A percentile compares a stretch with the other conserved stretches of the same genome.
Conservation (phyloP, 2,329 filamentous ascomycete species). For the Phoma sp. region DNA sequence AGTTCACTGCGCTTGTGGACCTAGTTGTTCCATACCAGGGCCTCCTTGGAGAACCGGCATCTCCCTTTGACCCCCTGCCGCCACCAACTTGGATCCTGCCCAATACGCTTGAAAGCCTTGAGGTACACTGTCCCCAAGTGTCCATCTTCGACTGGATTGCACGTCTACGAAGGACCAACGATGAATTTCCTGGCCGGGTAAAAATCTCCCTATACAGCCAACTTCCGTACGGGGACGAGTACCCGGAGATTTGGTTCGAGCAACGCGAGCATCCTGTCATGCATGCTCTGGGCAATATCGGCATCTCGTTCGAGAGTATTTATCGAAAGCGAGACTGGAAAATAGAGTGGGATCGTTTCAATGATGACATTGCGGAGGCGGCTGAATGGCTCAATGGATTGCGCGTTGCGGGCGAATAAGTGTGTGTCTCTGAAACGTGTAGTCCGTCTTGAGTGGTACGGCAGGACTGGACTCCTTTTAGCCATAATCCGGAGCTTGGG, state of each 20-base stretch:
- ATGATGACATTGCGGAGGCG: background rate
- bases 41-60: background rate
- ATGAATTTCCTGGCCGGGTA: background rate
- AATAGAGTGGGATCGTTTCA: background rate
- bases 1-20: background rate
- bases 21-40: background rate
- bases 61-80: background rate
- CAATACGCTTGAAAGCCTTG: background rate
- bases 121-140: background rate
- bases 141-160: slow-evolving; percentile 1
- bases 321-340: background rate
- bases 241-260: background rate
- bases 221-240: background rate
- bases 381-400: background rate
- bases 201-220: background rate
- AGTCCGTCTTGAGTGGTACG: no score
- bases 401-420: no score
- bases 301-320: background rate
- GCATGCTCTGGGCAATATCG: background rate
- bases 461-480: no score
- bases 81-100: background rate
- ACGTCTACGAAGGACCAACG: background rate
- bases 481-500: no score
- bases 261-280: background rate
- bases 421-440: no score